Evolutionary conservation across 805 yeast genomes (phyloP), one percentile per base, ranked within the genome.

Genomic region (Ogataea sp.): DNA sequence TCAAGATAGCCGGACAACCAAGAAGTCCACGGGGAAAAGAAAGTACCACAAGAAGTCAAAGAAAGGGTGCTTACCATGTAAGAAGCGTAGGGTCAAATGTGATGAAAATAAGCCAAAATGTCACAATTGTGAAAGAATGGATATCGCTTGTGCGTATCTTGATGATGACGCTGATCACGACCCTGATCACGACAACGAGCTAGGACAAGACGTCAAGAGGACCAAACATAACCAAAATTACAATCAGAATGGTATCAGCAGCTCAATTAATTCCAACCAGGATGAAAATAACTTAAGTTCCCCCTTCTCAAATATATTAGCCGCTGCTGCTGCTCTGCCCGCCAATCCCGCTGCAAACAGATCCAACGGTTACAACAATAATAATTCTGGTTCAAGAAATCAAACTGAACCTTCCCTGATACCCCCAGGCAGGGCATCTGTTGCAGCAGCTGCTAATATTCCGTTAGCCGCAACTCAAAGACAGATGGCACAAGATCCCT

Each of bases 11-110:
- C n/a, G n/a, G n/a, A 59, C 64, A 1, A 50, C 39, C 26, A 59
- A 57, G 42, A 54, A 54, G 25, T 64, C 83, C 0, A 74, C 79
- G 0, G 86, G 83, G 6, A 89, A 87, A 61, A 71, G 97, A 34
- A 83, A 85, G 52, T 90, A 82, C 52, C 97, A 90, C 56, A 83
- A 80, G 43, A 90, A 90, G 60, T 83, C 95, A 27, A 74, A 95
- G 41, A 75, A 77, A 41, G 97, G 97, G 0, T 89, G 97, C 62
- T 73, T 79, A 30, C 84, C 94, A 2, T 89, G 97, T 62, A 89
- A 89, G 55, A 73, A 76, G 46, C 73, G 97, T 50, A 68, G 97
- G 38, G 96, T 90, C 31, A 89, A 89, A 56, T 89, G 97, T 67
- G 97, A 89, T 56, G 97, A 90, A 58, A 65, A 66, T 1, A 82